These are phyloP conservation scores for Glarea lozoyensis DNA, from an alignment of 495 filamentous ascomycete genomes.

Conservation along the genomic window DNA sequence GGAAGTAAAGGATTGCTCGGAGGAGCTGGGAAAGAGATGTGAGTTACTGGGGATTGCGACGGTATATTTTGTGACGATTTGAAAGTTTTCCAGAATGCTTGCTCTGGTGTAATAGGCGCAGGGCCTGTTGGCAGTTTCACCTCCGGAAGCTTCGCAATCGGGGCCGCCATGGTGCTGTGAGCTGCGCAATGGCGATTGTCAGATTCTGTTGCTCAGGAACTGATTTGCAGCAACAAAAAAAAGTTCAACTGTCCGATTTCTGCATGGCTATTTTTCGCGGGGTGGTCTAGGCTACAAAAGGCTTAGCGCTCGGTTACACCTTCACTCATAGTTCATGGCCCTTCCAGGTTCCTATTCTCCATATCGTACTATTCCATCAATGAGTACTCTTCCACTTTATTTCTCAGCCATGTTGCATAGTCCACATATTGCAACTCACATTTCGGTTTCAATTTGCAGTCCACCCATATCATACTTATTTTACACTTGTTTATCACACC, in stretches of 20 bases:
- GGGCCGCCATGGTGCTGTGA: slow-evolving; percentile 66
- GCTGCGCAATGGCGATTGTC: slow-evolving; percentile 8
- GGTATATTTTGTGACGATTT: slow-evolving; percentile 79
- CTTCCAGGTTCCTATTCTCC: background rate
- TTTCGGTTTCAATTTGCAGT: background rate
- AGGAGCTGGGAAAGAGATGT: slow-evolving; percentile 70
- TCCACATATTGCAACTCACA: too few species aligned
- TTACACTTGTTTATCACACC: too few species aligned
- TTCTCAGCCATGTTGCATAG: too few species aligned
- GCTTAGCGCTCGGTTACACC: slow-evolving; percentile 4
- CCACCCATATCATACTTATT: too few species aligned
- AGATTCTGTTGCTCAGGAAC: background rate
- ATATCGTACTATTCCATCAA: background rate
- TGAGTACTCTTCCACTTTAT: background rate
- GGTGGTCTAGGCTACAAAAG: background rate
- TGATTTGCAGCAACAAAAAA: background rate
- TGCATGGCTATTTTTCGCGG: slow-evolving; percentile 13
- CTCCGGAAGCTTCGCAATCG: slow-evolving; percentile 71
- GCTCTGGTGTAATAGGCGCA: slow-evolving; percentile 71
- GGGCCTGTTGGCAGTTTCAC: slow-evolving; percentile 75
- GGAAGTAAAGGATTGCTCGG: slow-evolving; percentile 30
- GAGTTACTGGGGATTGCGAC: slow-evolving; percentile 76
- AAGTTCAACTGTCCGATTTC: slow-evolving; percentile 1
- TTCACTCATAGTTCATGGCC: background rate
- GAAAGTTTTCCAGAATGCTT: slow-evolving; percentile 91